Base-by-base conservation (phyloP, 2,329 filamentous ascomycete genomes). In the Ilyonectria destructans region DNA sequence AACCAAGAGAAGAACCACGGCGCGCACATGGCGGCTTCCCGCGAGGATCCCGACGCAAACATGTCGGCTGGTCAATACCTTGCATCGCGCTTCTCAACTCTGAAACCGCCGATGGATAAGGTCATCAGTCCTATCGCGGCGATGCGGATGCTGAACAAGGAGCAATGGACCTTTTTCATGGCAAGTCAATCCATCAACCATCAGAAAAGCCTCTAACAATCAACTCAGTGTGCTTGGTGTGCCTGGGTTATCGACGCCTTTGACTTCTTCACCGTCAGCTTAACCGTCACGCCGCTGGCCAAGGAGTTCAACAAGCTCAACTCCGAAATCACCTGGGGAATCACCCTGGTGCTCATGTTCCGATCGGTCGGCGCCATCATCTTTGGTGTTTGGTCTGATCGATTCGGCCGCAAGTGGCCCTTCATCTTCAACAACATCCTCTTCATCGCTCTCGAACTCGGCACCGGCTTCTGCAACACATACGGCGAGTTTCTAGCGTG, bases 351-450 rank as follows among this genome's bases (percentile, higher is more conserved):
- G 1, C 82, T 91, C 58, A 90, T 91, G 87, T 85, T 90, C 69
- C 85, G 89, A 62, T 87, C 87, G 6, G 80, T 88, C 13, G 88
- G 88, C 0, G 85, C 87, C 5, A 79, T 88, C 49, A 26, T 84
- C 10, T 90, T 90, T 62, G 88, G 88, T 68, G 82, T 89, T 23
- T 85, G 85, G 0, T 80, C 85, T 21, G 88, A 90, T 78, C 83
- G 86, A 40, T 90, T 88, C 70, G 88, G 88, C 5, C 81, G 88
- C 52, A 89, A 89, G 77, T 93, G 92, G 91, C 92, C 92, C 1
- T 94, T 95, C 82, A 86, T 95, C 15, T 77, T 92, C 67, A 95
- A 95, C 81, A 93, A 94, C 80, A 67, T 93, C 21, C 84, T 95
- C 23, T 90, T 95, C 66, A 91, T 93, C 45, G 78, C 90, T 5